Base-by-base conservation (phyloP, 2,329 filamentous ascomycete genomes). In the Ascochyta rabiei region DNA sequence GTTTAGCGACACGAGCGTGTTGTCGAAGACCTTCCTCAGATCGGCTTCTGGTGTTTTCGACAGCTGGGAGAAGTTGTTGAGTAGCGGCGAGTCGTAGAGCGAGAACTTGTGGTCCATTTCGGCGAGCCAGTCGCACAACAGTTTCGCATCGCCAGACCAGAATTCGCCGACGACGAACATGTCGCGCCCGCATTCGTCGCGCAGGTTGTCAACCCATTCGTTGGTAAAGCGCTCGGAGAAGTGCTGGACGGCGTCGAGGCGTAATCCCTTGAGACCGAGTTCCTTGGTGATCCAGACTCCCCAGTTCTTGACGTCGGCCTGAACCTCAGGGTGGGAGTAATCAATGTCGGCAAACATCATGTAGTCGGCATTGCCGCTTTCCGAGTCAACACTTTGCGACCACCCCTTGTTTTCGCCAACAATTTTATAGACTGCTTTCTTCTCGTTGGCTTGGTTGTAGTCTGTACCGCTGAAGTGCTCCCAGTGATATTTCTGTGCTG, bases 301-400 rank as follows among this genome's bases (percentile, higher is more conserved):
- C 89, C 88, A 91, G 45, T 81, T 79, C 48, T 73, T 77, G 4
- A 90, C 81, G 60, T 91, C 89, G 4, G 81, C 72, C 30, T 80
- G 78, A 9, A 90, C 88, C 61, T 89, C 87, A 0, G 71, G 72
- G 46, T 75, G 71, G 21, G 68, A 69, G 69, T 88, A 88, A 71
- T 90, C 87, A 34, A 91, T 71, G 69, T 91, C 85, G 6, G 86
- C 84, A 62, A 89, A 90, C 86, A 91, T 89, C 71, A 90, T 80
- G 66, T 86, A 90, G 70, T 87, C 85, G 37, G 75, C 76, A 65
- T 91, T 91, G 7, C 88, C 88, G 59, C 85, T 82, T 70, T 89
- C 79, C 18, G 82, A 80, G 24, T 85, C 85, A 3, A 88, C 86
- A 13, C 81, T 81, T 0, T 80, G 66, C 2, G 84, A 84, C 88